Base-by-base conservation (phyloP, 306 rosid genomes). In the Citrullus mucosospermus region DNA sequence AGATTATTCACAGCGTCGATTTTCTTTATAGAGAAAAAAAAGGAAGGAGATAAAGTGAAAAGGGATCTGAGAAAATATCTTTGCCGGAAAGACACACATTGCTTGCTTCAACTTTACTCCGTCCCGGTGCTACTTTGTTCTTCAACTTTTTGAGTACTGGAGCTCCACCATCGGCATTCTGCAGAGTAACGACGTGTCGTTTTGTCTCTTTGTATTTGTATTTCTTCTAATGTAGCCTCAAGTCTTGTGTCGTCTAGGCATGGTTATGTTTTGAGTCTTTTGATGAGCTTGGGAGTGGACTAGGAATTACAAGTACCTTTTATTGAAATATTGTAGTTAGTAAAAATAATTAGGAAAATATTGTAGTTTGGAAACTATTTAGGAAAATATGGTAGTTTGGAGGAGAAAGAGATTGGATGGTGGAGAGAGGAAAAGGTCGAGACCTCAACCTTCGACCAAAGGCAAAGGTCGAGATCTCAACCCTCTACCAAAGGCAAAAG, bases 111-210 rank as follows among this genome's bases (percentile, higher is more conserved):
- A 41, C 75, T 68, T 68, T 68, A 68, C 75, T 68, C 75, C 36
- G 36, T 68, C 75, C 75, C 55, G 36, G n/a, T 68, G 34, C 36
- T 18, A 68, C 54, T 68, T 68, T 68, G 55, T 68, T 43, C 75
- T n/a, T 43, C 75, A 43, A 7, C 75, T 43, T 68, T 68, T 41
- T 68, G 55, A 68, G 75, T 68, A 43, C 75, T n/a, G 54, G 54
- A 68, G 55, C 75, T 68, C 75, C 54, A 68, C 75, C 54, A 22
- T 68, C 55, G 75, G 54, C 55, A 68, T 68, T 53, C 55, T 43
- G 75, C 75, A 68, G 75, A 20, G 75, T 20, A 68, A 41, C 55
- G 75, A 68, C 75, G 55, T 68, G 75, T 68, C 75, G 75, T 68
- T 43, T 43, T 20, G 75, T 68, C 54, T 32, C 69, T 43, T 63